These are phyloP conservation scores for Rhodotorula graminis DNA, from an alignment of 768 basidiomycete genomes.

Conservation along the genomic window DNA sequence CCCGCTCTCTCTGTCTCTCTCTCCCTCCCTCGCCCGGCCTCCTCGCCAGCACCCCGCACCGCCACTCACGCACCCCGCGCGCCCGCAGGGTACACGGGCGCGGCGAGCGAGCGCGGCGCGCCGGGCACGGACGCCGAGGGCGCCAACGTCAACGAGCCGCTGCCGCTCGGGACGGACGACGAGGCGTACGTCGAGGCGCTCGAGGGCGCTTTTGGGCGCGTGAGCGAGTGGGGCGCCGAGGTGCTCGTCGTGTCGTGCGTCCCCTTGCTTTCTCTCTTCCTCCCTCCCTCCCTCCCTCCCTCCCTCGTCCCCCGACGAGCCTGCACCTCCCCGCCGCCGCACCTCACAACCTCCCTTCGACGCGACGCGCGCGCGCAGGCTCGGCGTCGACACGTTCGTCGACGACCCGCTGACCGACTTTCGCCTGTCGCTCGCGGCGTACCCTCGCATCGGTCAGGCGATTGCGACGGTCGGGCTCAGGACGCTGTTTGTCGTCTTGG, in stretches of 20 bases:
- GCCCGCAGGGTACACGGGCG: constrained; percentile 46
- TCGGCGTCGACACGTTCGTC: constrained; percentile 48
- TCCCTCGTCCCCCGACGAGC: background rate
- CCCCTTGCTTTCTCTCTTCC: background rate
- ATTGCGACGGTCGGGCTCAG: constrained; percentile 37
- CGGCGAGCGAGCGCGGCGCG: constrained; percentile 42
- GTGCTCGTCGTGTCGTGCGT: constrained; percentile 45
- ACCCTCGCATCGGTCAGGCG: constrained; percentile 43
- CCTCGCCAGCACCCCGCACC: too few relatives aligned
- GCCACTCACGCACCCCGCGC: too few relatives aligned
- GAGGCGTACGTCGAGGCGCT: constrained; percentile 44
- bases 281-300: too few relatives aligned
- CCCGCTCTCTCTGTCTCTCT: background rate
- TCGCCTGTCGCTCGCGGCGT: constrained; percentile 43
- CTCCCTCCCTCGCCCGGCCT: background rate
- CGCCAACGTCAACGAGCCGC: constrained; percentile 46
- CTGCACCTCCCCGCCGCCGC: too few relatives aligned
- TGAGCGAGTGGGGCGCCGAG: constrained; percentile 39
- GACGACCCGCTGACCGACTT: constrained; percentile 47
- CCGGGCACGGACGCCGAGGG: constrained; percentile 42
- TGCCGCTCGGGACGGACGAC: constrained; percentile 44
- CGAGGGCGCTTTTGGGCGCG: constrained; percentile 31
- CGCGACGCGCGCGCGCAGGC: constrained; percentile 35
- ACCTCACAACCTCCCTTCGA: background rate
- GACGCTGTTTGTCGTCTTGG: constrained; percentile 48